Conservation (phyloP, 805 yeast genomes). For the Yarrowia sp. region DNA sequence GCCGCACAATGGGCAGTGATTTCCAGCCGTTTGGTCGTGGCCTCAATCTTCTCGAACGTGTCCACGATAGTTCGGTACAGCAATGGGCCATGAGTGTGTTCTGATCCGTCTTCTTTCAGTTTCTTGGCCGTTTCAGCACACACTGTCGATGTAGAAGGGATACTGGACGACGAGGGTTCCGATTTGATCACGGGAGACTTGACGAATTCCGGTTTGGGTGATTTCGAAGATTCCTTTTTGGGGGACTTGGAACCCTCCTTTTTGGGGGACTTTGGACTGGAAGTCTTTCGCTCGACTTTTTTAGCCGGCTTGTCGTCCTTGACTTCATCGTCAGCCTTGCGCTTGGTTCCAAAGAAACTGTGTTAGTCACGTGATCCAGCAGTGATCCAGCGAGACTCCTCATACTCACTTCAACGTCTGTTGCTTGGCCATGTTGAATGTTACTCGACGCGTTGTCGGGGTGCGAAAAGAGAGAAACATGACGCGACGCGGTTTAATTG, state of each 20-base stretch:
- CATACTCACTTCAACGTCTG: conserved; percentile 41
- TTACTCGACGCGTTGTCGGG: conserved; percentile 35
- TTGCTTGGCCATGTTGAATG: conserved; percentile 39
- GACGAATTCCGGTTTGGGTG: not conserved
- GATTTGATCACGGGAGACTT: too few relatives aligned
- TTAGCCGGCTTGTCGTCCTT: conserved; percentile 1
- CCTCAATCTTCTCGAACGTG: conserved; percentile 78
- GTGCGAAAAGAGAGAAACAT: conserved; percentile 37
- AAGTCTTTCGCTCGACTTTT: not conserved
- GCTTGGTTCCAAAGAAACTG: conserved; percentile 36
- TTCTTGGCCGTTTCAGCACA: conserved; percentile 21
- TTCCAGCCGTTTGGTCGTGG: conserved; percentile 81
- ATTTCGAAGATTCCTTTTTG: not conserved
- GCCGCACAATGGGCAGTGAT: conserved; percentile 78
- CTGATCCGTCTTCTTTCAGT: not conserved
- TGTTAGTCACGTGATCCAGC: conserved; percentile 4
- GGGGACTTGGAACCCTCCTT: conserved; percentile 7
- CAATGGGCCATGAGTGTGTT: conserved; percentile 43
- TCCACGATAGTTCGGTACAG: conserved; percentile 58
- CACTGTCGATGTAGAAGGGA: not conserved
- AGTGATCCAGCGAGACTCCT: too few relatives aligned
- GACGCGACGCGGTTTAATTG: conserved; percentile 36
- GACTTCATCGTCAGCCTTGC: conserved; percentile 27
- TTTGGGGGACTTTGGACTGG: not conserved
- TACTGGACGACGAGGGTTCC: not conserved